phyloP scores from a whole-genome alignment of 1,139 yeast species.

The Saccharomyces hybrid region DNA sequence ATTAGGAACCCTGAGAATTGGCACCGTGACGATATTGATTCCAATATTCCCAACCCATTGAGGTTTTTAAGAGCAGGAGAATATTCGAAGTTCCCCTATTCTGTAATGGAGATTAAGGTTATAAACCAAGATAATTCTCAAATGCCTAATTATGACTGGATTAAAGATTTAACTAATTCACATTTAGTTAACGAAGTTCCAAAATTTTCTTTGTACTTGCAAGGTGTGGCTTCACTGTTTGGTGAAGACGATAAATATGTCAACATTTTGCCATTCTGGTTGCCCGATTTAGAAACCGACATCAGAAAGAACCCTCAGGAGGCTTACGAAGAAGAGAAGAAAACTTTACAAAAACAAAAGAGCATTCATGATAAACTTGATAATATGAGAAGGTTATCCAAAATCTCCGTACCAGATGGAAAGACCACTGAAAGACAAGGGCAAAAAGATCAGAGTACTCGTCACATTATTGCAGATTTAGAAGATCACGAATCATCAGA shows the following conservation, averaged over 20 bases:
- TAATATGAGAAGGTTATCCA: conserved; percentile 33
- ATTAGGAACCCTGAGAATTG: conserved; percentile 82
- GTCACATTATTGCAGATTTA: conserved; percentile 21
- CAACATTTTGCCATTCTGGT: conserved; percentile 90
- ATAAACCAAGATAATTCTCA: conserved; percentile 36
- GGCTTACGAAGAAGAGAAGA: conserved; percentile 53
- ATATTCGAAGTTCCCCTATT: conserved; percentile 78
- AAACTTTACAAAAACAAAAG: conserved; percentile 38
- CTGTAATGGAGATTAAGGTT: conserved; percentile 84
- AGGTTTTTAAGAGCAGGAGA: conserved; percentile 80
- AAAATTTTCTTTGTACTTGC: conserved; percentile 81
- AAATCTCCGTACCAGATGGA: not conserved
- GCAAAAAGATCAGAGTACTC: not conserved
- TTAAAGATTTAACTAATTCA: conserved; percentile 74
- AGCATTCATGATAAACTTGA: conserved; percentile 43
- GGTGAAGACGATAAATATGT: conserved; percentile 67
- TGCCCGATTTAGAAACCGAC: conserved; percentile 80
- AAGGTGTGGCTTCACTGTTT: conserved; percentile 81
- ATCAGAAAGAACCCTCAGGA: conserved; percentile 69
- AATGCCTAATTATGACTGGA: conserved; percentile 59
- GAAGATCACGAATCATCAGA: conserved; percentile 41
- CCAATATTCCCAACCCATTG: conserved; percentile 60
- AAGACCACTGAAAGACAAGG: not conserved
- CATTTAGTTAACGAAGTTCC: conserved; percentile 89
- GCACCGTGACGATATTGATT: conserved; percentile 91